Percentiles rank a stretch among this genome's conserved stretches.
Conservation (phyloP, 1,139 yeast genomes). For the Yamadazyma songkhlaensis region DNA sequence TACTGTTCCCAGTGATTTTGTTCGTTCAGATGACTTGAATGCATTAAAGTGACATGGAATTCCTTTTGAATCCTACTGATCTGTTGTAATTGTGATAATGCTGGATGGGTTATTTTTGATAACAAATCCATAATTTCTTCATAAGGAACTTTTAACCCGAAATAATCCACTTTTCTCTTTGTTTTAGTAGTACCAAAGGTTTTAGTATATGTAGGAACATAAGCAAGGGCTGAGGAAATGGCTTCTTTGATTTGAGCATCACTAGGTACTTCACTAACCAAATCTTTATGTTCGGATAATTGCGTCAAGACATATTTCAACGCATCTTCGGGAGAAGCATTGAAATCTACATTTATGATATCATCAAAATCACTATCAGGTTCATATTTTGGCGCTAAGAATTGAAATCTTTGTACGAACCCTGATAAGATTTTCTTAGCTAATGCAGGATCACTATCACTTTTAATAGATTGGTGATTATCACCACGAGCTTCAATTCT, state of each 20-base stretch:
- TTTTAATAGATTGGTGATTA: constrained; percentile 83
- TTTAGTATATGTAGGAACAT: constrained; percentile 52
- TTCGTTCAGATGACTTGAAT: constrained; percentile 30
- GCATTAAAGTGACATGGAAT: constrained; percentile 82
- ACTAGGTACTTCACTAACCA: constrained; percentile 42
- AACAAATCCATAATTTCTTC: constrained; percentile 8
- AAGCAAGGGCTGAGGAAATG: constrained; percentile 47
- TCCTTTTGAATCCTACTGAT: constrained; percentile 45
- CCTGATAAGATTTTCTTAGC: constrained; percentile 67
- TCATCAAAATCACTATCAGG: constrained; percentile 74
- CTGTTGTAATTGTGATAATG: constrained; percentile 29
- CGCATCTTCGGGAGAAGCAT: constrained; percentile 46
- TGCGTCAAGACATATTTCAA: constrained; percentile 40
- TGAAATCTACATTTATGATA: constrained; percentile 55
- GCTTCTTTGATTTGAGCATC: constrained; percentile 39
- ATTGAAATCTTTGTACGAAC: constrained; percentile 68
- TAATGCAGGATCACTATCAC: constrained; percentile 37
- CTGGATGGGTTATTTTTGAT: constrained; percentile 13
- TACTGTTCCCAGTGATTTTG: constrained; percentile 24
- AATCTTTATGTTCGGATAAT: constrained; percentile 38
- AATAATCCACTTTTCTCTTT: constrained; percentile 21
- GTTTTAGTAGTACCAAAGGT: constrained; percentile 19
- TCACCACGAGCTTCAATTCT: constrained; percentile 76
- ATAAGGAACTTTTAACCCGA: constrained; percentile 24
- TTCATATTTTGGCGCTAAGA: constrained; percentile 36